phyloP scores from a whole-genome alignment of 306 rosid genomes.

The Gynostemma pentaphyllum region DNA sequence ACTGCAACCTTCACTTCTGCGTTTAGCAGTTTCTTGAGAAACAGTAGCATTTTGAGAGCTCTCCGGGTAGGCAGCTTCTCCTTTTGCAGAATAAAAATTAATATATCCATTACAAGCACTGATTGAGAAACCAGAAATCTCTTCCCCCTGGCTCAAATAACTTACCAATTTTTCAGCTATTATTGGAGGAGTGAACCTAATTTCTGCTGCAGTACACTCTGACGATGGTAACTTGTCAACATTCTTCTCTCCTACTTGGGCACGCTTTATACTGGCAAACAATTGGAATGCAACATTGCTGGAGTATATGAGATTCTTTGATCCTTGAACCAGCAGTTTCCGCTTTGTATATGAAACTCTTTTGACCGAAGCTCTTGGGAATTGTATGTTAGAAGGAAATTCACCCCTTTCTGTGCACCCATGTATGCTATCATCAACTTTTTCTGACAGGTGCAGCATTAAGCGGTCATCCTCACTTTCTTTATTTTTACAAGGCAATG shows the following conservation, averaged over 20 bases:
- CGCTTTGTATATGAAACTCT: conserved; percentile 56
- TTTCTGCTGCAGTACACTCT: conserved; percentile 25
- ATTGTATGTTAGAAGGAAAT: conserved; percentile 39
- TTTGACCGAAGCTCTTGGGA: conserved; percentile 64
- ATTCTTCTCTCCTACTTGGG: conserved; percentile 31
- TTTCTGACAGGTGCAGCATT: conserved; percentile 36
- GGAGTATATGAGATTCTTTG: conserved; percentile 53
- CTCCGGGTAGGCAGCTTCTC: conserved; percentile 27
- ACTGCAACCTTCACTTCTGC: conserved; percentile 24
- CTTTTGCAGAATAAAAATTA: conserved; percentile 56
- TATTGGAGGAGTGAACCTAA: conserved; percentile 31
- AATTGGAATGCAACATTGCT: conserved; percentile 79
- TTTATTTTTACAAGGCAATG: conserved; percentile 21
- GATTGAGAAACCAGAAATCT: conserved; percentile 35
- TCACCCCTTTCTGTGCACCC: conserved; percentile 32
- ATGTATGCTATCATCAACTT: conserved; percentile 31
- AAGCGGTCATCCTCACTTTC: conserved; percentile 31
- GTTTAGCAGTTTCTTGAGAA: conserved; percentile 25
- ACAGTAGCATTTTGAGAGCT: conserved; percentile 23
- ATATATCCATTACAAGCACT: conserved; percentile 84
- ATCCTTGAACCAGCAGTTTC: conserved; percentile 39
- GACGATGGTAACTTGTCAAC: conserved; percentile 20
- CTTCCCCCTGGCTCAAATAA: conserved; percentile 29
- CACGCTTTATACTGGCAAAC: conserved; percentile 39
- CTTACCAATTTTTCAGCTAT: conserved; percentile 62